Evolutionary conservation across 768 basidiomycete genomes (phyloP), one percentile per base, ranked within the genome.

Genomic region (Cystofilobasidium capitatum): DNA sequence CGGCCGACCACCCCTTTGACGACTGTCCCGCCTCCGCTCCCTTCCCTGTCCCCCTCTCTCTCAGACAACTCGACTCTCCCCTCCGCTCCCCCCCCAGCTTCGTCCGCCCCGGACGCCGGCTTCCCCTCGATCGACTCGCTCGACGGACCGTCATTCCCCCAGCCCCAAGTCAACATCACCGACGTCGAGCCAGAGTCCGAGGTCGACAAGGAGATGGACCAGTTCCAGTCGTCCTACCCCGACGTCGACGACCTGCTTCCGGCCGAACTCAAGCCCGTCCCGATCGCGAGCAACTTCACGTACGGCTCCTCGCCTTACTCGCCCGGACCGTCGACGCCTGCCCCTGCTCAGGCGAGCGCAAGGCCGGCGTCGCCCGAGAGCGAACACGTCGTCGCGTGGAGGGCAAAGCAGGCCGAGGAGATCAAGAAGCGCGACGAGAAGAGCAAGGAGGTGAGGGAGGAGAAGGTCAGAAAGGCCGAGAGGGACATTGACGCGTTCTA

Each of bases 401-500:
- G 45, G 37, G 66, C 33, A 33, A 54, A 44, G 47, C 66, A 68
- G 49, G 54, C 49, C 2, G 66, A 62, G 66, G 61, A 63, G 22
- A 68, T 68, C 61, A 63, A 62, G 66, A 37, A 36, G 3, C 36
- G 66, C 22, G 66, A 68, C 33, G 66, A 68, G 61, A 62, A 42
- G 60, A 55, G 51, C 51, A 68, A 62, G 66, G 26, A 26, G 4
- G 61, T 62, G 58, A 17, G 61, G 29, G 49, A 68, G 61, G 66
- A 62, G 42, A 62, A 49, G 24, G 45, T 62, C 39, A 29, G 33
- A 22, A 63, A 55, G 49, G 66, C 62, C 5, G 76, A 76, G 67
- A 73, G 75, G 73, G 70, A 72, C 5, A 78, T 78, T 63, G 77
- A 78, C 62, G 40, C 65, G 69, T 78, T 77, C 62, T 78, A 78